phyloP scores from a whole-genome alignment of 1,139 yeast species.

The Hemisphaericaspora xylofermentans region DNA sequence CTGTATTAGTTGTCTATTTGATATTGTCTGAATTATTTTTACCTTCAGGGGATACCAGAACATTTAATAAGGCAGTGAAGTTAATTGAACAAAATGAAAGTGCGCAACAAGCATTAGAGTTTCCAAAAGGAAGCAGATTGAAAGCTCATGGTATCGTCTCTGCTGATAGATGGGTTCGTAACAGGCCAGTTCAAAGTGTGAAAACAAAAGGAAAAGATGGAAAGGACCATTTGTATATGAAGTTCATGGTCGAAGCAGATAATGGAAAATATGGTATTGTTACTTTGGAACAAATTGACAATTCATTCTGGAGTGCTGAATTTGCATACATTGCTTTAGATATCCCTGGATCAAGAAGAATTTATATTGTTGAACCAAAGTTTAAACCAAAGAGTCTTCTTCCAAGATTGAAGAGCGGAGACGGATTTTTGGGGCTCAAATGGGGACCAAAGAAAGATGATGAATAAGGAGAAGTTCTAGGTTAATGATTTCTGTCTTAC shows the following conservation, averaged over 20 bases:
- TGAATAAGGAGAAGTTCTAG: slow-evolving; percentile 7
- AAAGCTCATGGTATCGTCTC: slow-evolving; percentile 80
- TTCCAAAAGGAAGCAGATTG: slow-evolving; percentile 56
- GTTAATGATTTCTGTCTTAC: background rate
- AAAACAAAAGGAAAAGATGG: slow-evolving; percentile 66
- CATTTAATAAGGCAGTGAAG: slow-evolving; percentile 83
- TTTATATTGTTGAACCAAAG: slow-evolving; percentile 70
- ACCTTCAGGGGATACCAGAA: slow-evolving; percentile 88
- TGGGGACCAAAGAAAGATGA: slow-evolving; percentile 78
- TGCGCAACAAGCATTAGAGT: slow-evolving; percentile 58
- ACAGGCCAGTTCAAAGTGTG: slow-evolving; percentile 71
- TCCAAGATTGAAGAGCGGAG: slow-evolving; percentile 29
- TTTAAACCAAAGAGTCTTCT: slow-evolving; percentile 38
- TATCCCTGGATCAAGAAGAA: slow-evolving; percentile 66
- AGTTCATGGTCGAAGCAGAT: slow-evolving; percentile 77
- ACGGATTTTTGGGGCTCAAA: slow-evolving; percentile 74
- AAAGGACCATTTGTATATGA: slow-evolving; percentile 77
- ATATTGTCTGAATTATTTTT: slow-evolving; percentile 75
- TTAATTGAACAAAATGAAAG: slow-evolving; percentile 66
- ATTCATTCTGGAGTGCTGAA: slow-evolving; percentile 65
- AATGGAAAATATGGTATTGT: slow-evolving; percentile 59
- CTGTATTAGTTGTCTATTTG: slow-evolving; percentile 70
- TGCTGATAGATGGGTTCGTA: slow-evolving; percentile 81
- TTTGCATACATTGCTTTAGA: slow-evolving; percentile 76
- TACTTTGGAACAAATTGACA: slow-evolving; percentile 73